Conservation (phyloP, 108 stramenopile species). For the Conticribra guillardii region DNA sequence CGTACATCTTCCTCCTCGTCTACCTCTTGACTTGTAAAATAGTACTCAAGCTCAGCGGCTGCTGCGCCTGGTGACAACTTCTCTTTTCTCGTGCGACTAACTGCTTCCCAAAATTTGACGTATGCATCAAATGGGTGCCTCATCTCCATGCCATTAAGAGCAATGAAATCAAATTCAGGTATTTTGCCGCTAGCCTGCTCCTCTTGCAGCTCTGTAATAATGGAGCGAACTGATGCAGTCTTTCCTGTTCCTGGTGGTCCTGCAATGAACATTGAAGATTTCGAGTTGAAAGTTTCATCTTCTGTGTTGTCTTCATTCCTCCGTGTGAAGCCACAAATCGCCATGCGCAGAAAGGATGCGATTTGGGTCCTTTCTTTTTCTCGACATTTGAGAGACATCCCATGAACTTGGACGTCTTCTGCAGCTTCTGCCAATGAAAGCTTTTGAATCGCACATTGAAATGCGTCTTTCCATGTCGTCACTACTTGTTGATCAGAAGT, state of each 20-base stretch:
- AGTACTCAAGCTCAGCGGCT: constrained; percentile 57
- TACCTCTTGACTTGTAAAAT: constrained; percentile 50
- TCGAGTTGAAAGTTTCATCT: constrained; percentile 15
- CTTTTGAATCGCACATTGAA: constrained; percentile 62
- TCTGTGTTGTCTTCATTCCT: constrained; percentile 8
- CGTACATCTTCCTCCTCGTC: constrained; percentile 16
- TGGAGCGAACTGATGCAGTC: constrained; percentile 28
- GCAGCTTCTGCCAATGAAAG: constrained; percentile 80
- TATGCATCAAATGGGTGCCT: constrained; percentile 83
- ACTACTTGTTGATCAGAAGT: too few species aligned
- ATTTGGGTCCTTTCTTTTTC: constrained; percentile 69
- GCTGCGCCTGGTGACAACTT: constrained; percentile 59
- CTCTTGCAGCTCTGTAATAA: constrained; percentile 57
- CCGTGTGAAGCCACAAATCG: constrained; percentile 53
- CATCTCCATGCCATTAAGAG: constrained; percentile 90
- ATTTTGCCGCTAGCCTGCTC: constrained; percentile 64
- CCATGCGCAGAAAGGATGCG: constrained; percentile 58
- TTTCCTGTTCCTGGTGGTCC: constrained; percentile 85
- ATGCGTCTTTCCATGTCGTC: constrained; percentile 61
- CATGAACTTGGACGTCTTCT: constrained; percentile 54
- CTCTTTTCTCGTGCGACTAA: constrained; percentile 60
- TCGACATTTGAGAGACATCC: constrained; percentile 60
- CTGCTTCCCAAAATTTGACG: constrained; percentile 75
- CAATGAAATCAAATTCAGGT: constrained; percentile 74
- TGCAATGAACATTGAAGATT: constrained; percentile 74